These are phyloP conservation scores for Solanum rostratum DNA, from an alignment of 257 asterid species.

Conservation along the genomic window DNA sequence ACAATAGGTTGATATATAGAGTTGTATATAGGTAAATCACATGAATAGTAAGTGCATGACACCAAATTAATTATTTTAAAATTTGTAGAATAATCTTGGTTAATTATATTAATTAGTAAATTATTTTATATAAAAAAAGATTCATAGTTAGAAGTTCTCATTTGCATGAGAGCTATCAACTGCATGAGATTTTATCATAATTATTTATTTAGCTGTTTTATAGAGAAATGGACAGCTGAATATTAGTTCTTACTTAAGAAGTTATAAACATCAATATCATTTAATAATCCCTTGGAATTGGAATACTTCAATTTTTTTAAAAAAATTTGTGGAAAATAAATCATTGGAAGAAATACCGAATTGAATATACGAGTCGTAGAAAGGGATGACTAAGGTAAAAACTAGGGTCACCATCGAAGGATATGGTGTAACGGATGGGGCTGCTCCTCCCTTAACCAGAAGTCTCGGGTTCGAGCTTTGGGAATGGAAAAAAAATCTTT, in stretches of 20 bases:
- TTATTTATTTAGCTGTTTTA: too few relatives aligned
- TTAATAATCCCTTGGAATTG: background rate
- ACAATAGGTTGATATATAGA: background rate
- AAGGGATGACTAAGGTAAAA: too few relatives aligned
- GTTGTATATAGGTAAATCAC: constrained; percentile 31
- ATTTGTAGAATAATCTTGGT: background rate
- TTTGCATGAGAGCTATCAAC: background rate
- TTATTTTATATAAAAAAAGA: background rate
- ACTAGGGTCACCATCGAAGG: too few relatives aligned
- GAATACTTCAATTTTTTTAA: too few relatives aligned
- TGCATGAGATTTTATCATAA: background rate
- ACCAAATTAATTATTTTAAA: background rate
- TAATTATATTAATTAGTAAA: background rate
- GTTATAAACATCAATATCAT: background rate
- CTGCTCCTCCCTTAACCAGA: too few relatives aligned
- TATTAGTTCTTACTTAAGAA: too few relatives aligned
- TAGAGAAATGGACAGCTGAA: background rate
- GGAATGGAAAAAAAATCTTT: too few relatives aligned
- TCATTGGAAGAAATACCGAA: background rate
- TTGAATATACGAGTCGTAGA: background rate
- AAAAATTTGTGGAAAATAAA: background rate
- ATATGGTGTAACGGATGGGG: too few relatives aligned
- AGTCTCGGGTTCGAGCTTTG: too few relatives aligned
- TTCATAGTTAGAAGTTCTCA: background rate
- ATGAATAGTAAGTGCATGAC: constrained; percentile 10